Evolutionary conservation across 768 basidiomycete genomes (phyloP).

Genomic region (Rhodosporidiobolus sp.): DNA sequence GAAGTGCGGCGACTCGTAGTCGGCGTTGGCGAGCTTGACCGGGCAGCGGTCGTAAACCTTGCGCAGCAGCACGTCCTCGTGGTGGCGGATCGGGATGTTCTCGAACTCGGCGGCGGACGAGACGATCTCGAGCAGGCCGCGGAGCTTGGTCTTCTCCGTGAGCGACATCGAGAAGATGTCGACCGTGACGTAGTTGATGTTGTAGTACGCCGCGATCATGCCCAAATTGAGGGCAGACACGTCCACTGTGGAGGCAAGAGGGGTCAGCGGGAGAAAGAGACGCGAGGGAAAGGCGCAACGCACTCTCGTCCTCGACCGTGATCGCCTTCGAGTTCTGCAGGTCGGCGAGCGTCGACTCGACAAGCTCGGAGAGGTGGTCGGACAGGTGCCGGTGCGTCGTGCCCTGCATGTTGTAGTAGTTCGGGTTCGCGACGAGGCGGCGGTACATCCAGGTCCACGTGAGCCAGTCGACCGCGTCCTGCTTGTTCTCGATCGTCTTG

Average conservation of each 20-base stretch:
- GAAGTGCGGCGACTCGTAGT: conserved; percentile 95
- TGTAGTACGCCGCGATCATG: conserved; percentile 97
- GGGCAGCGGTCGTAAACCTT: conserved; percentile 81
- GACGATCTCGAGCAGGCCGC: conserved; percentile 92
- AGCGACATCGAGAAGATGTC: conserved; percentile 94
- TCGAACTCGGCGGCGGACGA: conserved; percentile 97
- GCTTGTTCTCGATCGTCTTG: conserved; percentile 98
- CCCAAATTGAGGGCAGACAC: conserved; percentile 78
- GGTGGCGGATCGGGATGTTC: conserved; percentile 85
- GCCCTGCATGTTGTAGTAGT: conserved; percentile 76
- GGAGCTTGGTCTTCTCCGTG: conserved; percentile 93
- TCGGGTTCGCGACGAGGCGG: conserved; percentile 94
- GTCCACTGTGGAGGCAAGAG: conserved; percentile 48
- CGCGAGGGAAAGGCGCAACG: too few relatives aligned
- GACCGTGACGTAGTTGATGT: conserved; percentile 73
- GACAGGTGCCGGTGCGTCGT: conserved; percentile 93
- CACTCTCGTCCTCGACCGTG: conserved; percentile 59
- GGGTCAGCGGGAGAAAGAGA: neutral
- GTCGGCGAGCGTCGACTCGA: conserved; percentile 87
- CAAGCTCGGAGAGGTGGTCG: conserved; percentile 91
- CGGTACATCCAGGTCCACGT: conserved; percentile 94
- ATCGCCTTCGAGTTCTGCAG: conserved; percentile 94
- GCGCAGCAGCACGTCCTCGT: conserved; percentile 59
- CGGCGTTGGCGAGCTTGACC: conserved; percentile 73
- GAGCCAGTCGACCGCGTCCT: conserved; percentile 75